Base-by-base conservation (phyloP, 1,284 basidiomycete genomes). In the Trametes hirsuta region DNA sequence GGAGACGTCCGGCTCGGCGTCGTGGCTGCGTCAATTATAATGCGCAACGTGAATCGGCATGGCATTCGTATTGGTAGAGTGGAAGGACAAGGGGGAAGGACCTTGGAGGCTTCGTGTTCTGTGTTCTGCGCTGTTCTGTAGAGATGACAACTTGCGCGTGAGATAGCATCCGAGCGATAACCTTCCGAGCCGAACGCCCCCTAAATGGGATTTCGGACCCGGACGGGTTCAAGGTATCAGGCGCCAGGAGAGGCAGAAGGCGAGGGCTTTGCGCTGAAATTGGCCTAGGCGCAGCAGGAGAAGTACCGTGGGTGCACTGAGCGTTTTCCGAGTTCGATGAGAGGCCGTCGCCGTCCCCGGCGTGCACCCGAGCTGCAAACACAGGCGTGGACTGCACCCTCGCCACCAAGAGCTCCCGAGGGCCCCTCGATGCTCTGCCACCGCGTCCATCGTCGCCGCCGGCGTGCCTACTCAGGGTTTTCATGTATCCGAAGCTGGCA, bases 131-230 rank as follows among this genome's bases (percentile, higher is more conserved):
- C 8, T 30, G 30, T 30, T 50, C 37, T 49, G 51, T 47, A 55
- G 58, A 37, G 56, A 61, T 39, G 53, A 48, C 45, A 46, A 49
- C 54, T 53, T 47, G 51, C 37, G 37, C 34, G 48, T 47, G 37
- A 61, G 63, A 64, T 58, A 61, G 63, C 54, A 57, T 61, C 59
- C 63, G 59, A 9, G 52, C 59, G 53, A 55, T 59, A 62, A 51
- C 63, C 57, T 64, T 61, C 57, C 52, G 47, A 55, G 48, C 48
- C 56, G 55, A 53, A 55, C 47, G 25, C 44, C 25, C 41, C 40
- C 18, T 24, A 30, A 45, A 46, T 22, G 45, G 55, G 18, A 51
- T 41, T 36, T 49, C 53, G 37, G 48, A 58, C 55, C 62, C 62
- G 56, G 24, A 10, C n/a, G 48, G 30, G 22, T 15, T 11, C 35